Evolutionary conservation across 257 asterid genomes (phyloP).

Genomic region (Solanum neorickii): DNA sequence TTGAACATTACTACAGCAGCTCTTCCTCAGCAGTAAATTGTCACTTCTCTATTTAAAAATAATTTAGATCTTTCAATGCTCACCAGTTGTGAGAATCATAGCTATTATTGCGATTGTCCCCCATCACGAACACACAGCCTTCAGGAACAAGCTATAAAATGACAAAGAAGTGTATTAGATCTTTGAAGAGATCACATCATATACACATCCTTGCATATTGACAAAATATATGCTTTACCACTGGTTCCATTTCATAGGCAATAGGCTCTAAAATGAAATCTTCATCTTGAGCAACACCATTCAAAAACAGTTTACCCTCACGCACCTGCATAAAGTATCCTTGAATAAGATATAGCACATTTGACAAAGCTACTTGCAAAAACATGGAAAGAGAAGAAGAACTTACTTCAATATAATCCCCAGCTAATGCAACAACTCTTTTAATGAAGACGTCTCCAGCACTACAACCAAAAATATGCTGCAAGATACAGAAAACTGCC

Average conservation of each 20-base stretch:
- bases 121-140: conserved; percentile 85
- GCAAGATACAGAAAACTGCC: conserved; percentile 12
- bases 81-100: conserved; percentile 89
- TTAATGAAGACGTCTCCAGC: conserved; percentile 76
- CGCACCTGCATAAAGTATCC: conserved; percentile 36
- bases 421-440: conserved; percentile 87
- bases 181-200: background rate
- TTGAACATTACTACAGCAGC: background rate
- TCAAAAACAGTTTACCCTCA: conserved; percentile 66
- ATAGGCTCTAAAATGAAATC: conserved; percentile 86
- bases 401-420: conserved; percentile 78
- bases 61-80: background rate
- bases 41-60: background rate
- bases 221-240: conserved; percentile 28
- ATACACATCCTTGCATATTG: background rate
- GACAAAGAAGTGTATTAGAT: background rate
- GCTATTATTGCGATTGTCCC: conserved; percentile 95
- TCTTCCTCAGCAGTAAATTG: background rate
- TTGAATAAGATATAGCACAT: background rate
- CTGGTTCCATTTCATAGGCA: conserved; percentile 72
- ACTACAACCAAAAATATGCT: conserved; percentile 54
- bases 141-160: conserved; percentile 68
- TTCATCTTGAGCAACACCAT: conserved; percentile 67
- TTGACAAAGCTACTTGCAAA: background rate
- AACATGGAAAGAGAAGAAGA: background rate